Evolutionary conservation across 371 early-diverging fungal species (phyloP).

Genomic region (Blastocladiella emersonii): DNA sequence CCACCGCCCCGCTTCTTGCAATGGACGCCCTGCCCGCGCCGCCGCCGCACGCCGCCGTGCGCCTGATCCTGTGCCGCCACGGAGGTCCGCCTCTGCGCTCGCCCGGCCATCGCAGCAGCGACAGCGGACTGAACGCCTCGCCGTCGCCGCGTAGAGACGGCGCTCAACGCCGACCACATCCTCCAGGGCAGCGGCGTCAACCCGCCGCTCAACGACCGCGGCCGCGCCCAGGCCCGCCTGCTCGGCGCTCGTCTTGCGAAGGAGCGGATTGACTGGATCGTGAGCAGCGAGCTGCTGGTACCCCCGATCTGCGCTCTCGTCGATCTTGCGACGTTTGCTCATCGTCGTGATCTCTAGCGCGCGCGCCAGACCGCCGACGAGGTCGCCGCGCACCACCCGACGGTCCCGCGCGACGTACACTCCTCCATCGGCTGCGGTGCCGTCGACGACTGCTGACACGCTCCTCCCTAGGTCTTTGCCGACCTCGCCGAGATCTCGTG

Average conservation of each 20-base stretch:
- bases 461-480: background rate
- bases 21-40: background rate
- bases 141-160: conserved; percentile 40
- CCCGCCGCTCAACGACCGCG: conserved; percentile 27
- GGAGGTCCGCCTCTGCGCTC: background rate
- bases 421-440: too few relatives aligned
- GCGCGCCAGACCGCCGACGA: background rate
- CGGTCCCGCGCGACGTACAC: background rate
- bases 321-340: background rate
- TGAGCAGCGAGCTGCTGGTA: conserved; percentile 6
- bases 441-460: background rate
- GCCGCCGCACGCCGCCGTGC: background rate
- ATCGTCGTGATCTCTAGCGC: background rate
- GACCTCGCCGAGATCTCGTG: conserved; percentile 26
- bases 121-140: background rate
- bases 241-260: conserved; percentile 15
- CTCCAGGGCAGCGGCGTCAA: conserved; percentile 41
- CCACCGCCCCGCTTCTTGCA: too few relatives aligned
- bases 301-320: background rate
- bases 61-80: background rate
- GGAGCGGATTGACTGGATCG: conserved; percentile 15
- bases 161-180: conserved; percentile 30
- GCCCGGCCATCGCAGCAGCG: conserved; percentile 1
- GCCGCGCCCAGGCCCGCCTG: conserved; percentile 16
- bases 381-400: background rate